Conservation (phyloP, 2,329 filamentous ascomycete species). For the Lecanoromycetidae sp. region DNA sequence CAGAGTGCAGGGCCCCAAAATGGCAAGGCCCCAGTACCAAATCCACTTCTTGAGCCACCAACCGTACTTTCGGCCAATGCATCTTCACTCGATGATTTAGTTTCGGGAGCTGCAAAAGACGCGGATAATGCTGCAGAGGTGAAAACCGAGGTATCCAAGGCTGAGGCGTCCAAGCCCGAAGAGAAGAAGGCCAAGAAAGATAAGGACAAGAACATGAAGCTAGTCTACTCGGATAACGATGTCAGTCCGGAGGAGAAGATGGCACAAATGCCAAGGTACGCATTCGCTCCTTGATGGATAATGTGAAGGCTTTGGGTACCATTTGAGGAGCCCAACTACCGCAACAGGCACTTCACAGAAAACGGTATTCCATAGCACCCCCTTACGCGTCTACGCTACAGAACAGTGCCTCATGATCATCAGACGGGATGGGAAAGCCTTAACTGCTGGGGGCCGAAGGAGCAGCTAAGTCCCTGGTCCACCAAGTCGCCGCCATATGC, state of each 20-base stretch:
- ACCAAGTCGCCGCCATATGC: neutral
- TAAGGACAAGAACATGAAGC: constrained; percentile 50
- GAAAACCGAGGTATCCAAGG: constrained; percentile 21
- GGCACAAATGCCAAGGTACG: constrained; percentile 63
- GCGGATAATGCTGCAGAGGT: constrained; percentile 27
- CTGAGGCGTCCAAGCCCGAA: constrained; percentile 33
- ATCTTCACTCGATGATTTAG: constrained; percentile 40
- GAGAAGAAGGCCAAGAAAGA: constrained; percentile 62
- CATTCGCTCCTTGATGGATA: constrained; percentile 18
- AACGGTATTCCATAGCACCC: no score
- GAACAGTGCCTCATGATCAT: no score
- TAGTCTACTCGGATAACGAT: constrained; percentile 72
- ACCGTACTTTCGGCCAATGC: constrained; percentile 26
- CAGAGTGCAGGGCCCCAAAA: constrained; percentile 15
- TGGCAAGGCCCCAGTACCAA: constrained; percentile 6
- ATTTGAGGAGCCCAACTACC: constrained; percentile 18
- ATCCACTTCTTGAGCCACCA: constrained; percentile 10
- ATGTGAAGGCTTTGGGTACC: neutral
- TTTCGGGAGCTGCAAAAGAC: constrained; percentile 36
- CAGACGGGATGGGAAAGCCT: neutral
- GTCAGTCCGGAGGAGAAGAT: constrained; percentile 82
- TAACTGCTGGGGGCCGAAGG: neutral
- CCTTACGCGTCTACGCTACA: no score
- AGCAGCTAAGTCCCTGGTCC: constrained; percentile 12
- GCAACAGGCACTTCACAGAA: constrained; percentile 15